Evolutionary conservation across 352 stramenopile genomes (phyloP).

Genomic region (Phytophthora nicotianae): DNA sequence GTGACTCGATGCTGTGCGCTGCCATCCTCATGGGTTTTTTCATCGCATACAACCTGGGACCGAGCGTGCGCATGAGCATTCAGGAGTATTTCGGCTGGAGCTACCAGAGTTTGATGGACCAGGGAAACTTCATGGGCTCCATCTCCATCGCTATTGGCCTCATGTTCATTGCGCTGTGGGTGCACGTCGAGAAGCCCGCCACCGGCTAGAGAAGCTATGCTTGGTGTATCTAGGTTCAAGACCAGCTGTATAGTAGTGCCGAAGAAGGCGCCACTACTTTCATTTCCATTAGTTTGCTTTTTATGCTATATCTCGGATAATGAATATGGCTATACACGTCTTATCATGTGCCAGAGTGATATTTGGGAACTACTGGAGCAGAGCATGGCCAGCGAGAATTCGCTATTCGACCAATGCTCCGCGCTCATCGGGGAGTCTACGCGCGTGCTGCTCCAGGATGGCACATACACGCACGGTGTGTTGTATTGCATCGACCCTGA

Average conservation of each 20-base stretch:
- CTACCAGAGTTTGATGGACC: slow-evolving; percentile 88
- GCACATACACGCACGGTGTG: slow-evolving; percentile 43
- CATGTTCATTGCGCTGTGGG: slow-evolving; percentile 86
- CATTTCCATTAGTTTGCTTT: slow-evolving; percentile 45
- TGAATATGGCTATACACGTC: slow-evolving; percentile 37
- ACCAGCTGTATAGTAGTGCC: slow-evolving; percentile 15
- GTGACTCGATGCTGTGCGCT: slow-evolving; percentile 74
- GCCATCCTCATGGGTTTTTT: slow-evolving; percentile 77
- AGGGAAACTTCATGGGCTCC: slow-evolving; percentile 88
- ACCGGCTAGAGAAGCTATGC: slow-evolving; percentile 20
- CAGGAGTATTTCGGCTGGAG: slow-evolving; percentile 91
- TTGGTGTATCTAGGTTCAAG: slow-evolving; percentile 30
- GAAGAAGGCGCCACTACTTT: slow-evolving; percentile 20
- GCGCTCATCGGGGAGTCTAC: slow-evolving; percentile 42
- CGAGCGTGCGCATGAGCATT: slow-evolving; percentile 85
- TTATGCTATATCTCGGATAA: slow-evolving; percentile 28
- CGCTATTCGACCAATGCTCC: slow-evolving; percentile 34
- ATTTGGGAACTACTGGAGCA: slow-evolving; percentile 18
- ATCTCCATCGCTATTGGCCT: slow-evolving; percentile 81
- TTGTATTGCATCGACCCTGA: slow-evolving; percentile 66
- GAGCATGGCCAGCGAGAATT: slow-evolving; percentile 26
- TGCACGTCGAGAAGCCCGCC: slow-evolving; percentile 76
- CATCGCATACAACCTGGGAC: slow-evolving; percentile 77
- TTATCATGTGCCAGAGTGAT: neutral
- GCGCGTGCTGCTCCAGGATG: slow-evolving; percentile 45